Evolutionary conservation across 176 grass and related monocot species (phyloP).

Genomic region (Puccinellia tenuiflora): DNA sequence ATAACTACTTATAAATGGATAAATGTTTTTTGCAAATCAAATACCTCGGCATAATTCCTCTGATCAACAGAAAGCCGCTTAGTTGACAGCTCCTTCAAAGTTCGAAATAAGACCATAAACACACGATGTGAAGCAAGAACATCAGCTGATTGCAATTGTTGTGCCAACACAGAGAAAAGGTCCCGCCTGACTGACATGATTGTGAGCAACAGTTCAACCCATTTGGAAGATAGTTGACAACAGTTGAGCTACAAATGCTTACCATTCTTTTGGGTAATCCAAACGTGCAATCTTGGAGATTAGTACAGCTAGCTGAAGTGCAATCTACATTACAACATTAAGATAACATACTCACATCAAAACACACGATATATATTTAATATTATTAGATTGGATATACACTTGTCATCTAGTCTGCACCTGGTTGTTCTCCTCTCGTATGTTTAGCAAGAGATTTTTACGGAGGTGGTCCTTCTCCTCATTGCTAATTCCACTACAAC

Average conservation of each 20-base stretch:
- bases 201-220: conserved; percentile 1
- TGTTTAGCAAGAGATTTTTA: conserved; percentile 83
- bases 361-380: not conserved
- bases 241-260: conserved; percentile 6
- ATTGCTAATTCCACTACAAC: conserved; percentile 81
- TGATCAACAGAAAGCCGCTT: conserved; percentile 85
- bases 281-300: conserved; percentile 96
- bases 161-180: conserved; percentile 73
- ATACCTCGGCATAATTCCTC: conserved; percentile 82
- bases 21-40: conserved; percentile 15
- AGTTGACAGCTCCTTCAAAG: conserved; percentile 93
- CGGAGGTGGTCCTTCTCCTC: conserved; percentile 94
- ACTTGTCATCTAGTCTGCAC: conserved; percentile 25
- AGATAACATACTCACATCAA: not conserved
- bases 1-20: not conserved
- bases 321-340: conserved; percentile 55
- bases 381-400: not conserved
- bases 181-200: conserved; percentile 68
- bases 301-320: conserved; percentile 83
- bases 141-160: conserved; percentile 82
- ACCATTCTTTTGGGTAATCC: conserved; percentile 99
- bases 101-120: conserved; percentile 90
- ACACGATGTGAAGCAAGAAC: conserved; percentile 87
- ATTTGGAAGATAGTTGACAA: conserved; percentile 16
- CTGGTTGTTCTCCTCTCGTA: conserved; percentile 89